These are phyloP conservation scores for Irpex sp. DNA, from an alignment of 1,284 basidiomycete species.

Conservation along the genomic window DNA sequence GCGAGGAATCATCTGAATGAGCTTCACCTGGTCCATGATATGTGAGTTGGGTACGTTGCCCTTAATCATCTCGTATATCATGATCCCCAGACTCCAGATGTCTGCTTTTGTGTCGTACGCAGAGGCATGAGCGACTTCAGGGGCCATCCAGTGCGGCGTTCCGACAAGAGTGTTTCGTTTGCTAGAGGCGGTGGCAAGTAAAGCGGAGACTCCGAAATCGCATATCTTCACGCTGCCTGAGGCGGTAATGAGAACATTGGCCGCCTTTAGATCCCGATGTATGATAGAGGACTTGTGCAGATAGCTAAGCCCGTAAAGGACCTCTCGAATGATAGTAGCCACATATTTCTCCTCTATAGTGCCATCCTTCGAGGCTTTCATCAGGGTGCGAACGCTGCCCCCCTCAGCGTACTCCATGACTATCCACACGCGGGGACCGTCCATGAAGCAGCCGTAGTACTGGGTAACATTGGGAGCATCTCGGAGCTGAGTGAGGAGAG, in stretches of 20 bases:
- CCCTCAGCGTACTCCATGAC: conserved; percentile 98
- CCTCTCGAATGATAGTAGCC: conserved; percentile 86
- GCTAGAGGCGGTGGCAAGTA: conserved; percentile 81
- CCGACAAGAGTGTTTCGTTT: conserved; percentile 95
- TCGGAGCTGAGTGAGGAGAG: conserved; percentile 86
- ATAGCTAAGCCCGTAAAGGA: conserved; percentile 81
- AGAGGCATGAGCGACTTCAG: conserved; percentile 89
- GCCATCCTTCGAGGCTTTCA: conserved; percentile 80
- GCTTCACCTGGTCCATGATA: conserved; percentile 79
- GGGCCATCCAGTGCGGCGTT: conserved; percentile 99
- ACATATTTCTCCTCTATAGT: conserved; percentile 89
- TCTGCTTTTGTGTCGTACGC: conserved; percentile 95
- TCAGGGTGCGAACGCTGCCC: conserved; percentile 90
- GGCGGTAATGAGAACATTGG: conserved; percentile 89
- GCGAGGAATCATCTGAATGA: conserved; percentile 89
- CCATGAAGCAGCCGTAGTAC: conserved; percentile 95
- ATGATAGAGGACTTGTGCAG: conserved; percentile 95
- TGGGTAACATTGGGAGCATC: conserved; percentile 91
- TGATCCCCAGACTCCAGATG: conserved; percentile 95
- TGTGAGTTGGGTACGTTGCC: conserved; percentile 91
- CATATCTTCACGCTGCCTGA: conserved; percentile 89
- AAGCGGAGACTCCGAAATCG: conserved; percentile 96
- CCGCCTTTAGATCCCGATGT: conserved; percentile 95
- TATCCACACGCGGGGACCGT: conserved; percentile 96
- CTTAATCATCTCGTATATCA: conserved; percentile 93